Conservation (phyloP, 306 rosid genomes). For the Trifolium subterraneum region DNA sequence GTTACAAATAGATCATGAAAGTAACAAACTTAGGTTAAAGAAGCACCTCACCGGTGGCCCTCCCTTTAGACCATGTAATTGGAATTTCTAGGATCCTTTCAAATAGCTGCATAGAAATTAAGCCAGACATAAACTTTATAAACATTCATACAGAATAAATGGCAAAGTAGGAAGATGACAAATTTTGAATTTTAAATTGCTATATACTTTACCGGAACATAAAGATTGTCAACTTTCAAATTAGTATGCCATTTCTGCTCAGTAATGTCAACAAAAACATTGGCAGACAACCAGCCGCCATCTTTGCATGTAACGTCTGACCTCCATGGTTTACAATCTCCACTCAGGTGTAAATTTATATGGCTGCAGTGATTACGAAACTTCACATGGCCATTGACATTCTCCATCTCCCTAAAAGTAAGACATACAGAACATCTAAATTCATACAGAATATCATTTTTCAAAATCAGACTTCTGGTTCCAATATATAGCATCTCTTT, state of each 20-base stretch:
- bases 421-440: constrained; percentile 23
- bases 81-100: constrained; percentile 92
- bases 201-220: constrained; percentile 81
- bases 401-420: constrained; percentile 78
- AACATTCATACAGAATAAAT: constrained; percentile 36
- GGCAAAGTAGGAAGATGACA: constrained; percentile 18
- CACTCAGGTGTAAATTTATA: constrained; percentile 77
- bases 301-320: constrained; percentile 68
- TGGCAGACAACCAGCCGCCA: constrained; percentile 92
- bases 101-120: constrained; percentile 74
- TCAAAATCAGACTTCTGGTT: constrained; percentile 6
- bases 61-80: constrained; percentile 83
- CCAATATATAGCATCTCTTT: constrained; percentile 15
- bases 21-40: constrained; percentile 49
- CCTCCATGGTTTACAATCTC: constrained; percentile 90
- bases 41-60: constrained; percentile 95
- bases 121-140: constrained; percentile 37
- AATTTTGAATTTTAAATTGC: constrained; percentile 25
- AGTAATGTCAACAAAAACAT: constrained; percentile 77
- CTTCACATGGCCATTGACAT: constrained; percentile 78
- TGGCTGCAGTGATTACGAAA: constrained; percentile 76
- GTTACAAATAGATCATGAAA: constrained; percentile 23
- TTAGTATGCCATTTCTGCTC: constrained; percentile 94
- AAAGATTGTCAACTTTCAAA: constrained; percentile 72
- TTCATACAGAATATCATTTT: constrained; percentile 24